Evolutionary conservation across 1,139 yeast genomes (phyloP).

Genomic region (Taphrina flavorubra): DNA sequence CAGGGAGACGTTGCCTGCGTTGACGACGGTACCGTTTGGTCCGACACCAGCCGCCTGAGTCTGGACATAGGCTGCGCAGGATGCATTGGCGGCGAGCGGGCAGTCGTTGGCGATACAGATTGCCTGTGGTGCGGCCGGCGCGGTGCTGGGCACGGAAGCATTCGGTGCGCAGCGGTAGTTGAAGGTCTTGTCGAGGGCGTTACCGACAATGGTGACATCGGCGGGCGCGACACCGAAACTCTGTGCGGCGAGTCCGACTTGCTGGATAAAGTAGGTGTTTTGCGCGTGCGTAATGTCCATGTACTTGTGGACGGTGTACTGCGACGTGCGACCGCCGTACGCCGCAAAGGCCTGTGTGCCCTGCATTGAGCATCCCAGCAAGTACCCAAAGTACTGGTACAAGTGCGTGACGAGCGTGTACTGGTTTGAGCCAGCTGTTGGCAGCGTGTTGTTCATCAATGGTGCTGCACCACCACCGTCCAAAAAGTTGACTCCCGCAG

Average conservation of each 20-base stretch:
- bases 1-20: conserved; percentile 21
- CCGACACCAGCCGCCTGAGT: conserved; percentile 7
- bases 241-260: conserved; percentile 34
- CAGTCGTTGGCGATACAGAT: conserved; percentile 38
- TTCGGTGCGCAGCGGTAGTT: conserved; percentile 29
- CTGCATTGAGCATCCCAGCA: conserved; percentile 37
- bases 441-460: conserved; percentile 36
- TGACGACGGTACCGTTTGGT: conserved; percentile 20
- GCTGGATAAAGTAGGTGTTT: conserved; percentile 35
- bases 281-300: conserved; percentile 37
- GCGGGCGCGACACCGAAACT: conserved; percentile 37
- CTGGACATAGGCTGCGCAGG: conserved; percentile 33
- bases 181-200: conserved; percentile 30
- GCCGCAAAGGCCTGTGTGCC: conserved; percentile 32
- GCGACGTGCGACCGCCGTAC: conserved; percentile 30
- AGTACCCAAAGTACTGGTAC: conserved; percentile 39
- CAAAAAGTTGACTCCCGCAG: conserved; percentile 31
- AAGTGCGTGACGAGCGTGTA: conserved; percentile 34
- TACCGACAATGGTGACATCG: conserved; percentile 31
- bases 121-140: conserved; percentile 32
- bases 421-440: conserved; percentile 34
- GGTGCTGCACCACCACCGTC: conserved; percentile 40
- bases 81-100: conserved; percentile 34
- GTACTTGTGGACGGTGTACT: conserved; percentile 38
- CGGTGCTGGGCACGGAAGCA: conserved; percentile 31